Evolutionary conservation across 2,329 filamentous ascomycete genomes (phyloP).

Genomic region (Nemania sp.): DNA sequence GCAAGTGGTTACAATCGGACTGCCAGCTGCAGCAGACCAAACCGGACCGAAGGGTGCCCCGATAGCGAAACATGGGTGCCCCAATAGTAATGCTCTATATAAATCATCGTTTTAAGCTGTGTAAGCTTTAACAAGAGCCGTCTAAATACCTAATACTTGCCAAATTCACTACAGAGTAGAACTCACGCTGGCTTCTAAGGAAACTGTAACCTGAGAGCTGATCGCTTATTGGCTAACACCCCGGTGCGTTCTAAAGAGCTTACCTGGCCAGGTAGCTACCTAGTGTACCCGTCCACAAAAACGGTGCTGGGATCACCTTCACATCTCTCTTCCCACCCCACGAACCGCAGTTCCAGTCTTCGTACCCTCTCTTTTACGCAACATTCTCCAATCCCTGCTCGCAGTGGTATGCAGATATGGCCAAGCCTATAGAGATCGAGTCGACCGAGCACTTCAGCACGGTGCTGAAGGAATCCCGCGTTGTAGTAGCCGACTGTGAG

Average conservation of each 20-base stretch:
- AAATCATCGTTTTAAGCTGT: too few species aligned
- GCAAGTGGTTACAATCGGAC: too few species aligned
- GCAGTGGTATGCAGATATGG: conserved; percentile 41
- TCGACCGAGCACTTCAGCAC: conserved; percentile 66
- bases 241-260: not conserved
- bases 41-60: too few species aligned
- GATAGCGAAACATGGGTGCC: too few species aligned
- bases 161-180: too few species aligned
- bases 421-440: conserved; percentile 51
- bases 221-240: too few species aligned
- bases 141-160: too few species aligned
- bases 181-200: too few species aligned
- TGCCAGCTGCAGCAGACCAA: too few species aligned
- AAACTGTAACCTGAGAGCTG: too few species aligned
- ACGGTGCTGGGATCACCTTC: not conserved
- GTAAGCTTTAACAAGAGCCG: too few species aligned
- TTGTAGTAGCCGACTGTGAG: conserved; percentile 90
- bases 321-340: not conserved
- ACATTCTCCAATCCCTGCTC: not conserved
- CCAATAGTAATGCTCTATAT: too few species aligned
- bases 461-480: conserved; percentile 70
- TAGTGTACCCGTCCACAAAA: not conserved
- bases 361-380: not conserved
- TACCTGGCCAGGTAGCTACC: not conserved
- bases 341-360: not conserved